phyloP scores from a whole-genome alignment of 1,284 basidiomycete genomes.

The Ustilago crameri region DNA sequence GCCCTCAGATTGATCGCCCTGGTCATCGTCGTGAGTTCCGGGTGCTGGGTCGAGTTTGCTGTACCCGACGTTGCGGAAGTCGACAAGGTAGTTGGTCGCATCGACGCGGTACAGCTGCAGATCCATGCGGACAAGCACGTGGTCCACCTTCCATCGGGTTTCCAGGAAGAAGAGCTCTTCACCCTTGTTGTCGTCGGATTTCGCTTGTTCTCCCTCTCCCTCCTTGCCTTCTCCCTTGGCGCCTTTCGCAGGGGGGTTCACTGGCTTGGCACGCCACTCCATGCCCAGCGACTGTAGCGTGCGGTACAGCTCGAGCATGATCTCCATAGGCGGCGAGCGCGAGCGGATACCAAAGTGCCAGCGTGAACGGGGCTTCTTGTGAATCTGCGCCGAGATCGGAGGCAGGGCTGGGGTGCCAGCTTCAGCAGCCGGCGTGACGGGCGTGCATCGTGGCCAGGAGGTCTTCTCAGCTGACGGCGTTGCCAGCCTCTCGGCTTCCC shows the following conservation, averaged over 20 bases:
- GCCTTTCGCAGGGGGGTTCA: constrained; percentile 20
- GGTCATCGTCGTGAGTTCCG: background rate
- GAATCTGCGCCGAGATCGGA: constrained; percentile 35
- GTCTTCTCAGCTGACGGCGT: constrained; percentile 45
- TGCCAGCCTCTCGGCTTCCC: constrained; percentile 36
- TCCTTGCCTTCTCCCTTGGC: constrained; percentile 26
- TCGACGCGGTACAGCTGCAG: constrained; percentile 96
- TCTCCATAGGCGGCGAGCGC: constrained; percentile 95
- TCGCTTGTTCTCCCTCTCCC: constrained; percentile 32
- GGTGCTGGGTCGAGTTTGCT: constrained; percentile 70
- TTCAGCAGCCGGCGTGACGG: constrained; percentile 16
- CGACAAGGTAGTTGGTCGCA: constrained; percentile 93
- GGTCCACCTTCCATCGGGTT: constrained; percentile 84
- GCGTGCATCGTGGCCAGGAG: constrained; percentile 42
- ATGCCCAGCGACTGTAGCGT: constrained; percentile 91
- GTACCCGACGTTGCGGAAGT: constrained; percentile 96
- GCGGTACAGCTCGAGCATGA: constrained; percentile 97
- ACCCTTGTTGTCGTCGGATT: constrained; percentile 67
- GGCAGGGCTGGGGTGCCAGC: constrained; percentile 13
- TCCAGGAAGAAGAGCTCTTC: constrained; percentile 89
- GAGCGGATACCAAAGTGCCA: constrained; percentile 99
- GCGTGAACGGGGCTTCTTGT: constrained; percentile 69
- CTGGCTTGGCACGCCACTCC: constrained; percentile 79
- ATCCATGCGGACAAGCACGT: constrained; percentile 79
- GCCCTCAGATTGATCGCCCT: background rate